Percentiles rank a stretch among this genome's conserved stretches.
phyloP scores from a whole-genome alignment of 345 rosid species.

The Brassica cretica region DNA sequence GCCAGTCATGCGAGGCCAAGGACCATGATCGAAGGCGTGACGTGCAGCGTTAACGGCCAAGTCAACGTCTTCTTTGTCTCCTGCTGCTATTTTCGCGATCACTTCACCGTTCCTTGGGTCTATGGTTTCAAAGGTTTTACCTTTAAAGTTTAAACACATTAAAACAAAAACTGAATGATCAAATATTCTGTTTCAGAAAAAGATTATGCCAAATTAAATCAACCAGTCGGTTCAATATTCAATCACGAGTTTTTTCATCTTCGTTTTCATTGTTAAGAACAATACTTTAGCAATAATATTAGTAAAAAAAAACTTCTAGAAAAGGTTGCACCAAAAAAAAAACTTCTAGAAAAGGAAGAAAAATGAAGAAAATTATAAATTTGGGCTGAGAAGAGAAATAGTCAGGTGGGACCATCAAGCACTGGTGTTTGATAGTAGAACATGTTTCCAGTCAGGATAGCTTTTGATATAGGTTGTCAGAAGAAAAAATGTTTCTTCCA shows the following conservation, averaged over 20 bases:
- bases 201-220: constrained; percentile 4
- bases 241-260: not conserved
- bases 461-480: not conserved
- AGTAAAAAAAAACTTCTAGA: not conserved
- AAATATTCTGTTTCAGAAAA: not conserved
- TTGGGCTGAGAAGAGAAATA: constrained; percentile 16
- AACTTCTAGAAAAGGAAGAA: not conserved
- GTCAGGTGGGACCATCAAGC: constrained; percentile 18
- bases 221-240: constrained; percentile 10
- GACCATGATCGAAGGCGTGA: constrained; percentile 63
- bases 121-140: constrained; percentile 56
- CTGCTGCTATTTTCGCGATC: constrained; percentile 50
- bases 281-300: constrained; percentile 6
- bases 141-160: constrained; percentile 35
- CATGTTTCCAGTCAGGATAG: not conserved
- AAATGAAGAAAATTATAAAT: not conserved
- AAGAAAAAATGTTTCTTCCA: not conserved
- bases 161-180: not conserved
- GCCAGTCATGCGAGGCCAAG: constrained; percentile 70
- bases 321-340: not conserved
- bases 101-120: constrained; percentile 59
- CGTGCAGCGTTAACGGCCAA: constrained; percentile 68
- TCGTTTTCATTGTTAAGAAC: not conserved
- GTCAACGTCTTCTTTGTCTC: constrained; percentile 58
- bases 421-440: not conserved